Percentiles rank a stretch among this genome's conserved stretches.
Evolutionary conservation across 345 rosid species (phyloP).

Genomic region (Turnera subulata): DNA sequence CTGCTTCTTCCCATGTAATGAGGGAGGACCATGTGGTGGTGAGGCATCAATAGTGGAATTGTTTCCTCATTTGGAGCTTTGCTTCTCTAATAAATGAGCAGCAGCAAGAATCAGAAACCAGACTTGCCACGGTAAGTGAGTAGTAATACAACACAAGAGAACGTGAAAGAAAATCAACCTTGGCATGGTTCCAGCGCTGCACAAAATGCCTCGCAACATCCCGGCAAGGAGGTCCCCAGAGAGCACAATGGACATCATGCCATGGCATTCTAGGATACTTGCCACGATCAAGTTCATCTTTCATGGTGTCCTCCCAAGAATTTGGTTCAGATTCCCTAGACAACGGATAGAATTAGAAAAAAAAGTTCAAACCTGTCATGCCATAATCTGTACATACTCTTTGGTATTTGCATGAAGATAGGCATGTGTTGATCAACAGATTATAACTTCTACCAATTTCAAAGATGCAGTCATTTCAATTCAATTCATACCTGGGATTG

Average conservation of each 20-base stretch:
- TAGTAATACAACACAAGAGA: not conserved
- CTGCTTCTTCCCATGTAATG: conserved; percentile 78
- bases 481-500: conserved; percentile 64
- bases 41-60: conserved; percentile 90
- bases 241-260: conserved; percentile 95
- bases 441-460: too few relatives aligned
- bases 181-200: conserved; percentile 97
- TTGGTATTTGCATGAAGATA: too few relatives aligned
- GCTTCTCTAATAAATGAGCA: conserved; percentile 49
- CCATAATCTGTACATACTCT: not conserved
- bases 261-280: conserved; percentile 96
- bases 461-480: not conserved
- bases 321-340: conserved; percentile 93
- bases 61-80: conserved; percentile 80
- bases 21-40: conserved; percentile 93
- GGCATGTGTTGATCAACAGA: too few relatives aligned
- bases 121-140: not conserved
- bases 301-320: conserved; percentile 91
- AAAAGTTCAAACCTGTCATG: not conserved
- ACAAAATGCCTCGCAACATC: conserved; percentile 90
- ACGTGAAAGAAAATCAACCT: conserved; percentile 38
- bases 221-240: conserved; percentile 96
- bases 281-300: conserved; percentile 65
- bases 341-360: conserved; percentile 12
- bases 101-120: conserved; percentile 10